Conservation (phyloP, 257 asterid species). For the Solanum chmielewskii region DNA sequence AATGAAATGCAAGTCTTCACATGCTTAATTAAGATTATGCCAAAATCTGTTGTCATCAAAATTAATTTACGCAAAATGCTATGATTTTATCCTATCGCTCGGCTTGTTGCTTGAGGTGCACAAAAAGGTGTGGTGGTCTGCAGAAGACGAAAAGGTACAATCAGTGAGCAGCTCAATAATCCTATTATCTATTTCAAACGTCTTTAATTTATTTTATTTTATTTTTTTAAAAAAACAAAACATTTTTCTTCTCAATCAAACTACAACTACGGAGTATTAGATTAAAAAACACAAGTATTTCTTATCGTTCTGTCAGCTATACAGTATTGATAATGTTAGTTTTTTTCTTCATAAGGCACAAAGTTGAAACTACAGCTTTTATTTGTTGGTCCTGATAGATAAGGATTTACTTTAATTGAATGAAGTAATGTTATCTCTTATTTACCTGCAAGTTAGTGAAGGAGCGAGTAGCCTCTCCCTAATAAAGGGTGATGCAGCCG, state of each 20-base stretch:
- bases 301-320: background rate
- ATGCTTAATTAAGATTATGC: background rate
- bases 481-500: background rate
- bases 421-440: background rate
- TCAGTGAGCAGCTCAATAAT: background rate
- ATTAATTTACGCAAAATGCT: background rate
- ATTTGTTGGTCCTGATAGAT: background rate
- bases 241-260: background rate
- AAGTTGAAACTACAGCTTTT: background rate
- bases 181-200: background rate
- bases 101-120: background rate
- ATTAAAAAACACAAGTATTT: background rate
- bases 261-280: background rate
- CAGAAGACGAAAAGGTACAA: background rate
- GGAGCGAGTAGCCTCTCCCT: background rate
- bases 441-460: background rate
- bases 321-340: background rate
- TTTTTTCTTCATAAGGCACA: background rate
- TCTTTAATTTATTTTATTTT: too few species aligned
- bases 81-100: background rate
- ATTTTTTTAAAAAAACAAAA: too few species aligned
- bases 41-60: background rate
- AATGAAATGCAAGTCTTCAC: too few species aligned
- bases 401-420: background rate
- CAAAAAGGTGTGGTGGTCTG: background rate